Base-by-base conservation (phyloP, 2,329 filamentous ascomycete species). In the Penicillium sp. region DNA sequence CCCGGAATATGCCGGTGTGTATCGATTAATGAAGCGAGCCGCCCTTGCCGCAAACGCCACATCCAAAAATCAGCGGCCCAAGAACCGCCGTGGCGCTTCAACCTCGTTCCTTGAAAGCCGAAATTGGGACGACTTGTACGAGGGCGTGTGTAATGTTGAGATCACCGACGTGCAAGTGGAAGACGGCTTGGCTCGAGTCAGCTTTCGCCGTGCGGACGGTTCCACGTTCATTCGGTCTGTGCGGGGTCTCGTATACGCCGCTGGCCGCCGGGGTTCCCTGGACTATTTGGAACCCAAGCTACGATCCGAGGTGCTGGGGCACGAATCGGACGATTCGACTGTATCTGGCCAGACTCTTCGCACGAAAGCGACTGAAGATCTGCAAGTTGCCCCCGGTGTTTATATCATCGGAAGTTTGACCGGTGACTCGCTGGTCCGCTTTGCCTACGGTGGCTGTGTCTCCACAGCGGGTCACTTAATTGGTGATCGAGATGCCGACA, bases 1-100 rank as follows among this genome's bases (percentile, higher is more conserved):
- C 60, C 82, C 82, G 0, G 82, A 85, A 55, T 85, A 85, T 61
- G 81, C 82, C 0, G 75, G 77, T 8, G 73, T 85, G 1, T 84
- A 85, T 57, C 75, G 80, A 13, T 71, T 80, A 38, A 85, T 85
- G 82, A 84, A 83, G 64, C 71, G 77, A 8, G 77, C 80, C 16
- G 71, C 70, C 3, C 50, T 69, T 25, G 55, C 63, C 18, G 58
- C 58, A 30, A 44, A 55, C 7, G 20, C 39, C 4, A 41, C 27
- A 10, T 28, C 36, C 5, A 53, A 60, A 35, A 54, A 48, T 24
- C 65, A 63, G 43, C 67, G 63, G 40, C 60, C 60, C 9, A 65
- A 64, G 42, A 50, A 50, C 35, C 70, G 64, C 30, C 68, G 65
- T 22, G 56, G 64, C 9, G 74, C 74, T 44, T 75, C 75, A 2